Evolutionary conservation across 2,329 filamentous ascomycete genomes (phyloP).

Genomic region (Cercospora citrullina): DNA sequence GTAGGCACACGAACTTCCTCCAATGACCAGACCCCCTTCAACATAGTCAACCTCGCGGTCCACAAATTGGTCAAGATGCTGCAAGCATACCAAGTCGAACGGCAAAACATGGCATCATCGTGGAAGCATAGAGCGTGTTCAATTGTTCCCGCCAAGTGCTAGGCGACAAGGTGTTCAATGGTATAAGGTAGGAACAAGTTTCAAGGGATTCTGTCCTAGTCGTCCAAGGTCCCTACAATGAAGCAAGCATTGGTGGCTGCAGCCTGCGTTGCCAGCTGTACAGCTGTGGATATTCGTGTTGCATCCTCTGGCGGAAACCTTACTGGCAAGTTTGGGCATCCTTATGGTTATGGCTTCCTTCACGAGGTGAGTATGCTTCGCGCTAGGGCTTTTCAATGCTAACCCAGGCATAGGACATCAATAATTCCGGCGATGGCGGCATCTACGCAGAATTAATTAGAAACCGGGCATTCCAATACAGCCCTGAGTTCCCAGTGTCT

Average conservation of each 20-base stretch:
- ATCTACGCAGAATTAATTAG: conserved; percentile 70
- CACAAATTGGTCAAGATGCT: not conserved
- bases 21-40: not conserved
- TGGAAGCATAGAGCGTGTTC: not conserved
- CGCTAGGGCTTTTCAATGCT: not conserved
- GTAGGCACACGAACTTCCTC: not conserved
- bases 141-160: not conserved
- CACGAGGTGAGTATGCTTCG: conserved; percentile 16
- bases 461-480: conserved; percentile 67
- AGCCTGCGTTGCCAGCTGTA: conserved; percentile 5
- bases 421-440: conserved; percentile 68
- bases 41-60: not conserved
- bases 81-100: not conserved
- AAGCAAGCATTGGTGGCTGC: conserved; percentile 3
- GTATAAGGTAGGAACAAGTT: not conserved
- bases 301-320: conserved; percentile 24
- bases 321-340: conserved; percentile 17
- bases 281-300: conserved; percentile 21
- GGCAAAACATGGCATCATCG: conserved; percentile 2
- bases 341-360: conserved; percentile 23
- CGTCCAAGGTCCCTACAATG: not conserved
- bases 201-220: not conserved
- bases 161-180: not conserved
- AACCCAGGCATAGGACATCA: conserved; percentile 47
- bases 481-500: conserved; percentile 23